Percentiles rank a stretch among this genome's conserved stretches.
These are phyloP conservation scores for Sclerotinia spermophila DNA, from an alignment of 2,329 filamentous ascomycete genomes.

Conservation along the genomic window DNA sequence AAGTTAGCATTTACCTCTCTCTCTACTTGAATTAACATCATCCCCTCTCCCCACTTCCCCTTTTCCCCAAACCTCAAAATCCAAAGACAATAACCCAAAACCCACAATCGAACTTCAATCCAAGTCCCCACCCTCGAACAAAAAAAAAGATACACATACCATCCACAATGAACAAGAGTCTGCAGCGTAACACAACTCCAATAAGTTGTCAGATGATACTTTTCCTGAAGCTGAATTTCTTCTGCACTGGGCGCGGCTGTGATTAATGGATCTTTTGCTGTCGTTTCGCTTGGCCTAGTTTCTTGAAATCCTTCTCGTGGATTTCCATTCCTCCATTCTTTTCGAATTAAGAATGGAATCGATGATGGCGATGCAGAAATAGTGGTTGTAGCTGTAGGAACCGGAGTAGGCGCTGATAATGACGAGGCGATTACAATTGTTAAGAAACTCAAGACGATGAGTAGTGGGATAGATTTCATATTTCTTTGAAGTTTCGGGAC, in stretches of 20 bases:
- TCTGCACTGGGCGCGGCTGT: constrained; percentile 22
- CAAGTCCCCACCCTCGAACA: not conserved
- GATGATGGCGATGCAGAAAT: not conserved
- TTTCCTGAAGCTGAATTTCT: constrained; percentile 24
- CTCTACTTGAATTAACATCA: not conserved
- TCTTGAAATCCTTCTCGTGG: not conserved
- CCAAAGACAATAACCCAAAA: not conserved
- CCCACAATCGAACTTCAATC: not conserved
- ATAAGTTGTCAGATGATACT: constrained; percentile 36
- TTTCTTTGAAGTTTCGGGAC: not conserved
- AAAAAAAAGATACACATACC: constrained; percentile 18
- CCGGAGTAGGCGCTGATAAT: not conserved
- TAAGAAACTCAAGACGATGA: not conserved
- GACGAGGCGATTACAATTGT: not conserved
- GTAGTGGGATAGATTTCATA: not conserved
- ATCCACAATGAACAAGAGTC: constrained; percentile 30
- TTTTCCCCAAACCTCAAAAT: not conserved
- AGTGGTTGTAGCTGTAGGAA: not conserved
- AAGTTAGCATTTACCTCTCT: not conserved
- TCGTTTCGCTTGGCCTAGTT: not conserved
- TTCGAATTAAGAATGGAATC: not conserved
- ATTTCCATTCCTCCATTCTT: too few species aligned
- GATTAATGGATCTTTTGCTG: not conserved
- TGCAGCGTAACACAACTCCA: constrained; percentile 31
- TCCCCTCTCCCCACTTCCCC: not conserved